Percentiles rank a stretch among this genome's conserved stretches.
Conservation (phyloP, 805 yeast genomes). For the Phaffomyces antillensis region DNA sequence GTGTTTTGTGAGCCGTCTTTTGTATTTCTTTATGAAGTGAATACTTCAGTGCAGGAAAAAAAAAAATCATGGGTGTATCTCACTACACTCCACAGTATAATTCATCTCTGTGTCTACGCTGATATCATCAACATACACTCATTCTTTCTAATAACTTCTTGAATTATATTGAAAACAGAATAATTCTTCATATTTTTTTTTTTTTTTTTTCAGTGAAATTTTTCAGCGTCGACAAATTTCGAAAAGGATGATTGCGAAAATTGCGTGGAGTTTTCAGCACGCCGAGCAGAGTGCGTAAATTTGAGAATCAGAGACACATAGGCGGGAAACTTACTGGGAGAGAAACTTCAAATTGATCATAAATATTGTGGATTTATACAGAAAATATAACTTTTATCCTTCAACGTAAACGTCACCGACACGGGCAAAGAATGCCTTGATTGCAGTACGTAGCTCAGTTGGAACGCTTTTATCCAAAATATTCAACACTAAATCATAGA, state of each 20-base stretch:
- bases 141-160: slow-evolving; percentile 2
- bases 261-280: slow-evolving; percentile 2
- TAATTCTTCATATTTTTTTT: neutral
- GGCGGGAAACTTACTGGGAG: neutral
- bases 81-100: too few relatives aligned
- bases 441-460: slow-evolving; percentile 52
- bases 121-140: slow-evolving; percentile 5
- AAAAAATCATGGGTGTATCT: too few relatives aligned
- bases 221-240: slow-evolving; percentile 10
- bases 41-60: too few relatives aligned
- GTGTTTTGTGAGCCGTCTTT: too few relatives aligned
- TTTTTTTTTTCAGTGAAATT: slow-evolving; percentile 2
- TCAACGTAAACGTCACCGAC: slow-evolving; percentile 43
- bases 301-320: neutral
- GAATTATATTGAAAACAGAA: neutral
- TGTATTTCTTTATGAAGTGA: too few relatives aligned
- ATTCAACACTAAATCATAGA: slow-evolving; percentile 52
- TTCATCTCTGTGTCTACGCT: too few relatives aligned
- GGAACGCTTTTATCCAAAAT: slow-evolving; percentile 57
- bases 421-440: slow-evolving; percentile 50
- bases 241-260: neutral
- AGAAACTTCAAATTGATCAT: too few relatives aligned
- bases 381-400: slow-evolving; percentile 3
- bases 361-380: too few relatives aligned
- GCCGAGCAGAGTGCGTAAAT: neutral